These are phyloP conservation scores for Capsicum chinense DNA, from an alignment of 257 asterid species.

Conservation along the genomic window DNA sequence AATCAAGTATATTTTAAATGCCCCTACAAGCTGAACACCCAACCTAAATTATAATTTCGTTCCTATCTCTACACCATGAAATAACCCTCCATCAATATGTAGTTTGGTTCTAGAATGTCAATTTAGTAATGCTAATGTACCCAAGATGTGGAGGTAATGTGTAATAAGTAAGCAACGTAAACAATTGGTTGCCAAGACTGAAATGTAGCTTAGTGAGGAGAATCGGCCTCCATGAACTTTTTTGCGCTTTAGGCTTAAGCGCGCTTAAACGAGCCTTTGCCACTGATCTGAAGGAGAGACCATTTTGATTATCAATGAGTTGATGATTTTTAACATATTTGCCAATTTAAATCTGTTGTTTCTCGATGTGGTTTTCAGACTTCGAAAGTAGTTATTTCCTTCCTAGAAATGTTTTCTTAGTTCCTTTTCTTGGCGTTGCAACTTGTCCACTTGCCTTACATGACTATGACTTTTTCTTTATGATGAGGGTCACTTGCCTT, in stretches of 20 bases:
- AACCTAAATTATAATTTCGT: neutral
- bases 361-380: neutral
- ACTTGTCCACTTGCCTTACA: neutral
- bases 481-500: neutral
- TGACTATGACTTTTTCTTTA: neutral
- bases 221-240: neutral
- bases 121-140: conserved; percentile 16
- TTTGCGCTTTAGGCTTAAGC: neutral
- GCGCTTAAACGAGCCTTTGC: neutral
- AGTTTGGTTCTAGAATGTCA: conserved; percentile 3
- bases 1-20: neutral
- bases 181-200: neutral
- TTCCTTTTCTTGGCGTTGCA: neutral
- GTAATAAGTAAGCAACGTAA: neutral
- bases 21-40: neutral
- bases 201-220: neutral
- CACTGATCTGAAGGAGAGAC: neutral
- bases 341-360: neutral
- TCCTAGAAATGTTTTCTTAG: neutral
- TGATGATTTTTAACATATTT: neutral
- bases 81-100: neutral
- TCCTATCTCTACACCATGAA: neutral
- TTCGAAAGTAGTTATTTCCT: neutral
- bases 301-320: neutral
- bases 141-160: neutral